Conservation (phyloP, 768 basidiomycete genomes). For the Trametes maxima region DNA sequence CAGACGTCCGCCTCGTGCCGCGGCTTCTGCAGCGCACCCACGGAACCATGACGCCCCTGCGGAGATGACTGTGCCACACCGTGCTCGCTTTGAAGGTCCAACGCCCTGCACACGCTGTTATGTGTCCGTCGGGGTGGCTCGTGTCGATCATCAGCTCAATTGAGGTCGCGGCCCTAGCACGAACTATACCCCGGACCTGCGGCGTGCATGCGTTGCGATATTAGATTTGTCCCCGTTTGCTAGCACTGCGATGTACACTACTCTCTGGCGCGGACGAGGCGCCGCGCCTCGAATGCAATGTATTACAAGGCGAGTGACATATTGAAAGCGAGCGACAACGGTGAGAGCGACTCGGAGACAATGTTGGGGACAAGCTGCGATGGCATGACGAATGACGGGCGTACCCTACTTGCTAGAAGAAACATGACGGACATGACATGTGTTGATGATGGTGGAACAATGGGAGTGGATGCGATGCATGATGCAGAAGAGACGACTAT, state of each 20-base stretch:
- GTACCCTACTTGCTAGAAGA: slow-evolving; percentile 19
- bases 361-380: slow-evolving; percentile 11
- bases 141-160: background rate
- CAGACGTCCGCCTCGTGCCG: slow-evolving; percentile 3
- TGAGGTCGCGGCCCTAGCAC: background rate
- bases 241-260: background rate
- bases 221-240: background rate
- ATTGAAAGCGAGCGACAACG: slow-evolving; percentile 22
- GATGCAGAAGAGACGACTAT: slow-evolving; percentile 9
- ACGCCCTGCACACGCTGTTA: background rate
- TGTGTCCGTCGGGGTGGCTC: background rate
- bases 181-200: background rate
- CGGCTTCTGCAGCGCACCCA: slow-evolving; percentile 6
- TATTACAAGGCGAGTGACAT: slow-evolving; percentile 11
- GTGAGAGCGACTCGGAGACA: slow-evolving; percentile 17
- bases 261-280: slow-evolving; percentile 5
- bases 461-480: slow-evolving; percentile 17
- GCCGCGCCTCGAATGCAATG: slow-evolving; percentile 11
- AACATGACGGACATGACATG: slow-evolving; percentile 21
- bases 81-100: background rate
- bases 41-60: background rate
- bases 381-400: slow-evolving; percentile 11
- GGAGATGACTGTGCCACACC: slow-evolving; percentile 3
- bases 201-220: background rate
- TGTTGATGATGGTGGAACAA: slow-evolving; percentile 18